These are phyloP conservation scores for Ajuga reptans DNA, from an alignment of 305 asterid genomes.

Conservation along the genomic window DNA sequence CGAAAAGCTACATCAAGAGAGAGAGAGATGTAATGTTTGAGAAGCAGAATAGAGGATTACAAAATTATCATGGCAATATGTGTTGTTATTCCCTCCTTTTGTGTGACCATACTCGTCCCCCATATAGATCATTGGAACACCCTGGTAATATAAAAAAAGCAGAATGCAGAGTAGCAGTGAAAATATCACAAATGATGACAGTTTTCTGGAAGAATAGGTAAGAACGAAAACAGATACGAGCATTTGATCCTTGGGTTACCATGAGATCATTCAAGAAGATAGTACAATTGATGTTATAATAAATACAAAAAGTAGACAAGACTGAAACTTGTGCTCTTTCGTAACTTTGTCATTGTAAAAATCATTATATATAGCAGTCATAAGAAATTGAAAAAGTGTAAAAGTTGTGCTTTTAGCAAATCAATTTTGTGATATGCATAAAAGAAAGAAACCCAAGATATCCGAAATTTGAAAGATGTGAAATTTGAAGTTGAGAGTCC, in stretches of 20 bases:
- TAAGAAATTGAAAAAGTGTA: no score
- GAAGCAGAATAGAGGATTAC: constrained; percentile 33
- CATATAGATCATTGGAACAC: constrained; percentile 91
- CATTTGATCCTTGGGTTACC: neutral
- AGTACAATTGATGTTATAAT: neutral
- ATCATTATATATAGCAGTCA: neutral
- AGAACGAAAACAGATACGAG: neutral
- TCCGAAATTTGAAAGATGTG: no score
- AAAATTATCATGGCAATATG: constrained; percentile 87
- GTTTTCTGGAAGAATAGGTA: neutral
- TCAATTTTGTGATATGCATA: no score
- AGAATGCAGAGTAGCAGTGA: neutral
- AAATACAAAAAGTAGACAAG: neutral
- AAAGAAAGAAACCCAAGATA: no score
- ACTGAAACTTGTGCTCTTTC: neutral
- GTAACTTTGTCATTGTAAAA: neutral
- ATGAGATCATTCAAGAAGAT: neutral
- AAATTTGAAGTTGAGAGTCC: no score
- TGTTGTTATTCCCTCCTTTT: constrained; percentile 95
- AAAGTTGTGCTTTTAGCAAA: no score
- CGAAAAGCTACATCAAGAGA: neutral
- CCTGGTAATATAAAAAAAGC: constrained; percentile 41
- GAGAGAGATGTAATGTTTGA: constrained; percentile 10
- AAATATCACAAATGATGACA: neutral
- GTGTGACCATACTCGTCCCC: constrained; percentile 98